Evolutionary conservation across 2,329 filamentous ascomycete genomes (phyloP), one percentile per base, ranked within the genome.

Genomic region (Diplodia intermedia): DNA sequence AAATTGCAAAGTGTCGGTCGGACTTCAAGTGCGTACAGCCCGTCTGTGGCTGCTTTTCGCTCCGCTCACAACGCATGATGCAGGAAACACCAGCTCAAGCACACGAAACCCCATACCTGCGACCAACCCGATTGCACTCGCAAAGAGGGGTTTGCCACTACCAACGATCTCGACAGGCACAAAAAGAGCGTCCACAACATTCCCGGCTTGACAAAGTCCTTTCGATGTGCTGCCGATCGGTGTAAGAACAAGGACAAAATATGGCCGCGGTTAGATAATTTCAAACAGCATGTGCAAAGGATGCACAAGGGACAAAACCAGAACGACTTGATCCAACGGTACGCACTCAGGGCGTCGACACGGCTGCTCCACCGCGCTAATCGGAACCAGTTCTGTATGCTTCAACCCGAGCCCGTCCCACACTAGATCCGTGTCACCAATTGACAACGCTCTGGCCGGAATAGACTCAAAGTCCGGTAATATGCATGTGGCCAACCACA

Each of bases 241-340:
- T 93, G 90, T 73, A 82, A 80, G 29, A 85, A 82, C 29, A 89
- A 83, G 70, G 81, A 81, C 1, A 97, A 96, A 76, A 80, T 85
- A 43, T 97, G 92, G 92, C 90, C 91, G 0, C 87, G 94, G 26
- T 83, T 89, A 62, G 94, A 97, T 78, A 97, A 97, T 74, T 97
- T 97, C 77, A 89, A 89, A 69, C 88, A 90, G 43, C 94, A 97
- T 75, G 84, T 97, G 55, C 83, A 81, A 61, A 86, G 90, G 12
- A 88, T 92, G 73, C 93, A 97, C 76, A 70, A 75, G 1, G 75
- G 83, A 4, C 79, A 83, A 50, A 76, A 84, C 68, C 71, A 78
- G 0, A 74, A 82, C 0, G 75, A 79, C 1, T 75, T 88, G 7
- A 79, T 88, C 61, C 77, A 77, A 71, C 79, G 73, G 86, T 87